Percentiles rank a stretch among this genome's conserved stretches.
These are phyloP conservation scores for Fusarium verrucosum DNA, from an alignment of 2,329 filamentous ascomycete species.

Conservation along the genomic window DNA sequence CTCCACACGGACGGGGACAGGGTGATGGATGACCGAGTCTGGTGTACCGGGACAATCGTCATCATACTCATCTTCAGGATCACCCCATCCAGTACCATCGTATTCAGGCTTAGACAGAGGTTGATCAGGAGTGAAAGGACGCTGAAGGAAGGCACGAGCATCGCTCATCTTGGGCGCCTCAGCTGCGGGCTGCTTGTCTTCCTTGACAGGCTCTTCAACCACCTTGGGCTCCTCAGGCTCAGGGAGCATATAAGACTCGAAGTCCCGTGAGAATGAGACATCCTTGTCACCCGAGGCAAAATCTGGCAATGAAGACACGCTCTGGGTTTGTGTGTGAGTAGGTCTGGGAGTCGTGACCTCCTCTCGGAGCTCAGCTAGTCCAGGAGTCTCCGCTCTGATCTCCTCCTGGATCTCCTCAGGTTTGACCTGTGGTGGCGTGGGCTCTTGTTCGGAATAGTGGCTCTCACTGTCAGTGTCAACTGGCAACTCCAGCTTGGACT, in stretches of 20 bases:
- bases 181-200: conserved; percentile 37
- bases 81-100: conserved; percentile 69
- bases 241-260: conserved; percentile 59
- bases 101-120: conserved; percentile 68
- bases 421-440: conserved; percentile 38
- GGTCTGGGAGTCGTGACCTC: conserved; percentile 62
- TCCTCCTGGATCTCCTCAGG: conserved; percentile 53
- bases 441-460: conserved; percentile 48
- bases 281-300: conserved; percentile 49
- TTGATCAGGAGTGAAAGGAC: conserved; percentile 61
- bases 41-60: conserved; percentile 75
- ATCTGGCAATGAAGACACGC: conserved; percentile 50
- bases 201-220: conserved; percentile 42
- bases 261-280: conserved; percentile 54
- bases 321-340: conserved; percentile 37
- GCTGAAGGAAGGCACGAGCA: conserved; percentile 50
- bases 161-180: conserved; percentile 49
- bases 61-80: conserved; percentile 61
- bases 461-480: conserved; percentile 56
- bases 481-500: conserved; percentile 61
- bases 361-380: conserved; percentile 52
- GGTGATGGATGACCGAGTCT: conserved; percentile 88
- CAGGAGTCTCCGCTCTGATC: background rate
- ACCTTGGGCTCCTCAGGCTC: conserved; percentile 49
- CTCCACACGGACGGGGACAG: conserved; percentile 57